Base-by-base conservation (phyloP, 176 grass and related monocot species). In the Oryza glaberrima region DNA sequence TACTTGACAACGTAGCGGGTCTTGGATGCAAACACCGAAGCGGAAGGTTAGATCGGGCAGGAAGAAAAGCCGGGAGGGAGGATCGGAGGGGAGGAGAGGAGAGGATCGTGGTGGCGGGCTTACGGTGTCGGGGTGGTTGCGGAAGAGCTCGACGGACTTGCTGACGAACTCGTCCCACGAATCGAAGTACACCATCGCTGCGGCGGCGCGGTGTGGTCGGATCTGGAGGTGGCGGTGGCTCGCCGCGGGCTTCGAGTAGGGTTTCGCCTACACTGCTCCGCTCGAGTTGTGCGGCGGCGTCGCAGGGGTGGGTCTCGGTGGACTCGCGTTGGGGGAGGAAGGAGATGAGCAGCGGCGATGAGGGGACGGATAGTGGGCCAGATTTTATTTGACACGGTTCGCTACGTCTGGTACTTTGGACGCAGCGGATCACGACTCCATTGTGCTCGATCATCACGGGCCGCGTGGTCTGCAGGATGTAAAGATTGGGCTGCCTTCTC, bases 81-180 rank as follows among this genome's bases (percentile, higher is more conserved):
- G 63, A n/a, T 70, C 17, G 58, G 32, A 60, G 26, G 26, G 26
- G 26, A 26, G 26, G 26, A 26, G 26, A 26, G 14, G 47, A 17
- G 12, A 10, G 26, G 80, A 67, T 78, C 77, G 80, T 36, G 54
- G 11, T 8, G 51, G 25, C 11, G 58, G 65, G 80, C 75, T 69
- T 79, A 94, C 96, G 88, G 86, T 80, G 74, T 77, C 58, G 75
- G 96, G 96, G 84, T 94, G 81, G 45, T 86, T 74, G 88, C 96
- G 96, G 87, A 94, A 99, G 51, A 99, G 89, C 77, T 99, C 88
- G 63, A 99, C 86, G 47, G 96, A 94, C 73, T 92, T 51, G 77
- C 96, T 88, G 28, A 94, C 88, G 79, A 99, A 99, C 93, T 96
- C 93, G 83, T 95, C 96, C 96, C 96, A 99, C 7, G 93, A 96